Conservation (phyloP, 768 basidiomycete species). For the Podaxis sp. region DNA sequence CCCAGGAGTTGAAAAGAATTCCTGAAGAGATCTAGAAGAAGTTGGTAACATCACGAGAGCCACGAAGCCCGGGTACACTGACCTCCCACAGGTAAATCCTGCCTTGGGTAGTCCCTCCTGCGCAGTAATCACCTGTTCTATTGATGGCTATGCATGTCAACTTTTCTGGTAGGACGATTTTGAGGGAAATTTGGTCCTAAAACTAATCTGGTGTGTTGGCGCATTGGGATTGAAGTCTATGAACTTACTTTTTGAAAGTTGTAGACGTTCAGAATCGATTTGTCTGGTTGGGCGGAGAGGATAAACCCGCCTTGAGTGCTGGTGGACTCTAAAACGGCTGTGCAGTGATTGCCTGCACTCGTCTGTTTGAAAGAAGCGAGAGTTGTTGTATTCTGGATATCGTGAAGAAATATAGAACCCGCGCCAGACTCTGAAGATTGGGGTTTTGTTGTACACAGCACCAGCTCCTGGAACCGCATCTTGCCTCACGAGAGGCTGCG, state of each 20-base stretch:
- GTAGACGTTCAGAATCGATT: constrained; percentile 87
- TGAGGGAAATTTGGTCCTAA: constrained; percentile 87
- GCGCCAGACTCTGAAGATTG: constrained; percentile 44
- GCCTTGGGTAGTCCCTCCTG: constrained; percentile 86
- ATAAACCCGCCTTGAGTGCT: constrained; percentile 82
- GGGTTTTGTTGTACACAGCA: constrained; percentile 64
- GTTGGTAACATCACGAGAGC: constrained; percentile 1
- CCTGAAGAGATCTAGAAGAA: constrained; percentile 78
- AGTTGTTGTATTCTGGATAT: constrained; percentile 72
- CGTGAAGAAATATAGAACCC: constrained; percentile 75
- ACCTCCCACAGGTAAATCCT: constrained; percentile 98
- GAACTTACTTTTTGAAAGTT: constrained; percentile 83
- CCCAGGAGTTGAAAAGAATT: constrained; percentile 88
- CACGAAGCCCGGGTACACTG: constrained; percentile 27
- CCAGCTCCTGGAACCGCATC: constrained; percentile 69
- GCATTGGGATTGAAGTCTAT: neutral
- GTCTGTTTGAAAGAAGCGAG: constrained; percentile 92
- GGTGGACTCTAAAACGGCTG: constrained; percentile 65
- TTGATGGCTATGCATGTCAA: constrained; percentile 80
- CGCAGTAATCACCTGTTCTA: constrained; percentile 71
- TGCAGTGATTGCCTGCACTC: constrained; percentile 60
- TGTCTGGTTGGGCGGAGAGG: constrained; percentile 83
- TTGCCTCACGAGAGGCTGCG: neutral
- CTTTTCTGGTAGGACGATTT: constrained; percentile 89
- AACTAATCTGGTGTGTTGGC: constrained; percentile 16